Evolutionary conservation across 495 filamentous ascomycete genomes (phyloP).

Genomic region (Lophium mytilinum): DNA sequence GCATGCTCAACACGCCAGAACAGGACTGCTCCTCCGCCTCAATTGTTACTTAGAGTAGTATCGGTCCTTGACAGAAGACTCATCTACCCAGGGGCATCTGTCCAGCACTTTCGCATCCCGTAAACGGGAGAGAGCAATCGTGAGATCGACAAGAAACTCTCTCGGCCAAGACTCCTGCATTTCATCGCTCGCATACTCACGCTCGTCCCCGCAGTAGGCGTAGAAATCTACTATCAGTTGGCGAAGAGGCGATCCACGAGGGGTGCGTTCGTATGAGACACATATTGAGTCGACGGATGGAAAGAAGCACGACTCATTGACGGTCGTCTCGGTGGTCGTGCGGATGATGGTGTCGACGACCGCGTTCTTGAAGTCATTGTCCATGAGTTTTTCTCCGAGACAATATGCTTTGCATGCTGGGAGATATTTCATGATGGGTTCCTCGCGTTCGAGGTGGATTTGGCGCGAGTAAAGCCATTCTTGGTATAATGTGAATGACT

Average conservation of each 20-base stretch:
- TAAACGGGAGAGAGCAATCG: too few species aligned
- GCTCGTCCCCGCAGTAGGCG: neutral
- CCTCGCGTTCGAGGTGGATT: too few species aligned
- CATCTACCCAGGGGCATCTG: too few species aligned
- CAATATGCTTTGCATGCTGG: constrained; percentile 2
- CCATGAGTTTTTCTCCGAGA: constrained; percentile 7
- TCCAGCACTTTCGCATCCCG: too few species aligned
- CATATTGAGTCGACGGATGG: neutral
- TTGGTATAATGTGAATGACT: constrained; percentile 11
- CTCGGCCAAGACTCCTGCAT: too few species aligned
- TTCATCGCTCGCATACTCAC: neutral
- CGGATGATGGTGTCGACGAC: constrained; percentile 2
- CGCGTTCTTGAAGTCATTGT: constrained; percentile 5
- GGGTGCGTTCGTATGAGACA: constrained; percentile 2
- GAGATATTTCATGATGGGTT: neutral
- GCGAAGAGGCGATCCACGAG: neutral
- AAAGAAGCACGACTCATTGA: too few species aligned
- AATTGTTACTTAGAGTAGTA: too few species aligned
- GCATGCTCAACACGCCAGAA: too few species aligned
- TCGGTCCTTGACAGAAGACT: too few species aligned
- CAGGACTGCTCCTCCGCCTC: too few species aligned
- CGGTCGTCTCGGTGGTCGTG: too few species aligned
- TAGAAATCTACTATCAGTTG: neutral
- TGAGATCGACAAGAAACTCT: too few species aligned
- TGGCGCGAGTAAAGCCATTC: constrained; percentile 12